Percentiles rank a stretch among this genome's conserved stretches.
Evolutionary conservation across 306 rosid genomes (phyloP).

Genomic region (Pueraria montana): DNA sequence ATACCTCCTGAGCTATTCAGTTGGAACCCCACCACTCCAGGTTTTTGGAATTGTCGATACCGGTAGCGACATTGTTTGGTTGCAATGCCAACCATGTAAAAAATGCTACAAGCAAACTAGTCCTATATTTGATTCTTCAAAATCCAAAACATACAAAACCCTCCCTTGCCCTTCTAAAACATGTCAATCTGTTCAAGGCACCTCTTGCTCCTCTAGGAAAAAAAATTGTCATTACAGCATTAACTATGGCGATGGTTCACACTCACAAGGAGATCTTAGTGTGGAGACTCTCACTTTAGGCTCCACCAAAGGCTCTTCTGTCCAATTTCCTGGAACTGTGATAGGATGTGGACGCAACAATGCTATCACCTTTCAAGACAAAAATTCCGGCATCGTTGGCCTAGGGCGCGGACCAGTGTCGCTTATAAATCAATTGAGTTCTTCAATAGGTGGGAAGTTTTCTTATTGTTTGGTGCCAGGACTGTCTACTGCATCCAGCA

Average conservation of each 20-base stretch:
- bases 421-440: constrained; percentile 6
- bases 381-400: constrained; percentile 63
- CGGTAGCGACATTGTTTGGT: constrained; percentile 71
- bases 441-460: neutral
- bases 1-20: constrained; percentile 56
- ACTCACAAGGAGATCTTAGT: neutral
- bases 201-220: neutral
- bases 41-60: constrained; percentile 63
- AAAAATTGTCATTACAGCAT: neutral
- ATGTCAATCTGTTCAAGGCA: fast-evolving
- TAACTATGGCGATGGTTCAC: neutral
- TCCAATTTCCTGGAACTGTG: neutral
- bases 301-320: neutral
- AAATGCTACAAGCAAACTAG: constrained; percentile 51
- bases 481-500: neutral
- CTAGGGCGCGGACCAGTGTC: constrained; percentile 60
- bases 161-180: neutral
- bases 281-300: neutral
- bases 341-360: neutral
- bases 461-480: neutral
- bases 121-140: constrained; percentile 56
- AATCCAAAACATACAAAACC: constrained; percentile 36
- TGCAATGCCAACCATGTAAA: constrained; percentile 67
- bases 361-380: neutral
- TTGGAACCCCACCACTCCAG: neutral